Evolutionary conservation across 495 filamentous ascomycete species (phyloP).

Genomic region (Staphylotrichum tortipilum): DNA sequence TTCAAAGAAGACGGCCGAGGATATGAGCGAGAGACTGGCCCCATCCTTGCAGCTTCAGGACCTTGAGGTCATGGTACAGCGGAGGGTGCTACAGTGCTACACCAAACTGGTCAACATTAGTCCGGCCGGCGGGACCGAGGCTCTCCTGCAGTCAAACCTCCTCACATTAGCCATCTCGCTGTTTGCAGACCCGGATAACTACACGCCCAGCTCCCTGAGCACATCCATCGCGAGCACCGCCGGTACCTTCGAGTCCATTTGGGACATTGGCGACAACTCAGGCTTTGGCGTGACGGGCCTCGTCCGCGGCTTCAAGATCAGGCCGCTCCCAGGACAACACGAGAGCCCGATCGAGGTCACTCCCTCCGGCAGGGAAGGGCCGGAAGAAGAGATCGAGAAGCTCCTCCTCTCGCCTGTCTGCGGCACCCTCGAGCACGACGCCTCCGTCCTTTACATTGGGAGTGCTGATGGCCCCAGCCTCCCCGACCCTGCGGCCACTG

Average conservation of each 20-base stretch:
- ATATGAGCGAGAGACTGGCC: constrained; percentile 73
- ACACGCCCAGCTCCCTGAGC: constrained; percentile 74
- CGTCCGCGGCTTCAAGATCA: constrained; percentile 65
- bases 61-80: constrained; percentile 83
- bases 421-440: constrained; percentile 81
- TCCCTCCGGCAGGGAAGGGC: constrained; percentile 53
- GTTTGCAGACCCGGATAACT: constrained; percentile 88
- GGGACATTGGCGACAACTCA: constrained; percentile 90
- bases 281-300: constrained; percentile 88
- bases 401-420: constrained; percentile 67
- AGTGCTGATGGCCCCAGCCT: constrained; percentile 31
- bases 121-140: constrained; percentile 69
- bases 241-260: constrained; percentile 81
- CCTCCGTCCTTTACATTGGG: constrained; percentile 67
- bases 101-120: constrained; percentile 81
- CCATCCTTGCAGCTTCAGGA: constrained; percentile 87
- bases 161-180: constrained; percentile 85
- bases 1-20: constrained; percentile 76
- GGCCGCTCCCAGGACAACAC: constrained; percentile 62
- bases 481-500: constrained; percentile 81
- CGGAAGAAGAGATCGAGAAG: constrained; percentile 63
- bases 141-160: constrained; percentile 82
- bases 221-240: constrained; percentile 89
- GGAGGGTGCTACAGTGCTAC: constrained; percentile 91
- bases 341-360: constrained; percentile 46